These are phyloP conservation scores for Aspergillus funiculosus DNA, from an alignment of 495 filamentous ascomycete genomes.

Conservation along the genomic window DNA sequence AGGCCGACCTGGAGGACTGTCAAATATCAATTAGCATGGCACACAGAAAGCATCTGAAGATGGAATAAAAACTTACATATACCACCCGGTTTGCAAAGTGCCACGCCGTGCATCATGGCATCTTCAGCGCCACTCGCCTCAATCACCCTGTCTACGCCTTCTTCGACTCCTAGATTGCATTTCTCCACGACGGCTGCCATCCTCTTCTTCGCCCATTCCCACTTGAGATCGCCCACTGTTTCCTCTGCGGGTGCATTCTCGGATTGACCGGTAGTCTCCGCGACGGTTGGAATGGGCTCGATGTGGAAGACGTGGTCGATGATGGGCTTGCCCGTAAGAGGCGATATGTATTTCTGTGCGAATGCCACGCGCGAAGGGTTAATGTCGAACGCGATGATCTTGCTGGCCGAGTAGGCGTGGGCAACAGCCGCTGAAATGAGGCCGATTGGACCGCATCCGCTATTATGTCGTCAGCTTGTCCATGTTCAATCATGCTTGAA, in stretches of 20 bases:
- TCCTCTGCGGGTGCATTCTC: too few relatives aligned
- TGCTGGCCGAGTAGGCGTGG: not conserved
- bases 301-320: not conserved
- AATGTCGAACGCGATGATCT: conserved; percentile 2
- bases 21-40: too few relatives aligned
- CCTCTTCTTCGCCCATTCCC: not conserved
- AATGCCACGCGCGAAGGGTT: not conserved
- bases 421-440: not conserved
- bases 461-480: too few relatives aligned
- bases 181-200: not conserved
- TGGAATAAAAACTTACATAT: too few relatives aligned
- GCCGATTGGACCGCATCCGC: not conserved
- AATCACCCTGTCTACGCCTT: not conserved
- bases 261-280: too few relatives aligned
- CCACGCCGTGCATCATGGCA: too few relatives aligned
- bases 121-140: conserved; percentile 1
- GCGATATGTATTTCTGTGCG: not conserved
- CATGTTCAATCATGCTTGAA: too few relatives aligned
- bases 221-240: too few relatives aligned
- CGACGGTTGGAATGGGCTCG: too few relatives aligned
- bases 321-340: not conserved
- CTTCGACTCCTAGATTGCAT: not conserved
- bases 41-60: too few relatives aligned
- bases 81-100: not conserved
- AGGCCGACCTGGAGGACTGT: conserved; percentile 1